Evolutionary conservation across 805 yeast genomes (phyloP).

Genomic region (Pichia kluyveri): DNA sequence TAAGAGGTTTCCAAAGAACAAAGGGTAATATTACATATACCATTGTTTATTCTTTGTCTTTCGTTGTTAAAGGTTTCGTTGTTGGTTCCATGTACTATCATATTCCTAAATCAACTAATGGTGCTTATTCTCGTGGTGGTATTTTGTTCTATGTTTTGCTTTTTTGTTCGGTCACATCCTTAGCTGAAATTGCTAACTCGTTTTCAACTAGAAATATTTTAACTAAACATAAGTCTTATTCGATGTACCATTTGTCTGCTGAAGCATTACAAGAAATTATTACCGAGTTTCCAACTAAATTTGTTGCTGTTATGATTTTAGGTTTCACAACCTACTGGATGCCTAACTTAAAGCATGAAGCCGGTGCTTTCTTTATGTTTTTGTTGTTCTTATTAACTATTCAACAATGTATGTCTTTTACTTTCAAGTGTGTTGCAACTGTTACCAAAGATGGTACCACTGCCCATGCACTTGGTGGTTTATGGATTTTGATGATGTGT

Average conservation of each 20-base stretch:
- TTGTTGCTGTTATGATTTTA: slow-evolving; percentile 39
- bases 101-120: slow-evolving; percentile 11
- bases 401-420: slow-evolving; percentile 41
- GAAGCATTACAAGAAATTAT: slow-evolving; percentile 50
- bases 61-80: slow-evolving; percentile 46
- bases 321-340: slow-evolving; percentile 42
- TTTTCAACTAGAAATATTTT: slow-evolving; percentile 55
- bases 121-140: slow-evolving; percentile 46
- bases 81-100: slow-evolving; percentile 40
- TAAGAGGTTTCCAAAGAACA: slow-evolving; percentile 45
- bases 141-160: slow-evolving; percentile 50
- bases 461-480: slow-evolving; percentile 56
- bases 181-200: slow-evolving; percentile 52
- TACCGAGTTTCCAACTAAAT: slow-evolving; percentile 49
- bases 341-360: slow-evolving; percentile 40
- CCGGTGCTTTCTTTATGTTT: slow-evolving; percentile 49
- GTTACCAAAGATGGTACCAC: slow-evolving; percentile 41
- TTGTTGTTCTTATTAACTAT: slow-evolving; percentile 33
- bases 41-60: slow-evolving; percentile 38
- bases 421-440: slow-evolving; percentile 45
- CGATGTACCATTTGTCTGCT: slow-evolving; percentile 59
- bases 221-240: slow-evolving; percentile 54
- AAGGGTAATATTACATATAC: slow-evolving; percentile 51
- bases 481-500: slow-evolving; percentile 39
- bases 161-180: slow-evolving; percentile 49